Conservation (phyloP, 1,284 basidiomycete genomes). For the Ustilago shanxiensis region DNA sequence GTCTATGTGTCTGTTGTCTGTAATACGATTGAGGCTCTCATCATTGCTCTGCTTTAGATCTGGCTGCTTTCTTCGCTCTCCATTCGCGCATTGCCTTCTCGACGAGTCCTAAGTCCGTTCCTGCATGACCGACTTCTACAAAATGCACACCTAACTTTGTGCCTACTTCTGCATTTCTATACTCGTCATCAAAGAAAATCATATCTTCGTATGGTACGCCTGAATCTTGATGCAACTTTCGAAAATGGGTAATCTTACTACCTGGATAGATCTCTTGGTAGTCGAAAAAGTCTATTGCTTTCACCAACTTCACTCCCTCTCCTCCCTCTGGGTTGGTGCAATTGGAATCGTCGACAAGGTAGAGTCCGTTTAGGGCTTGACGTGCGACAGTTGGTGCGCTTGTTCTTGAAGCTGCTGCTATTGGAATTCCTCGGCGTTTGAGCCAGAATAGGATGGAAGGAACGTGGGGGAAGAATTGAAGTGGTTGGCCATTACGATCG, state of each 20-base stretch:
- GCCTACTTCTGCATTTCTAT: slow-evolving; percentile 62
- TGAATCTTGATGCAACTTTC: slow-evolving; percentile 49
- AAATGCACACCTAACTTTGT: slow-evolving; percentile 67
- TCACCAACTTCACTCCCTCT: slow-evolving; percentile 18
- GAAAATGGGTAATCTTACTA: slow-evolving; percentile 64
- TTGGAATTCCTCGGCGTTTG: slow-evolving; percentile 27
- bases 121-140: slow-evolving; percentile 60
- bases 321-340: neutral
- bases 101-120: slow-evolving; percentile 59
- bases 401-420: slow-evolving; percentile 64
- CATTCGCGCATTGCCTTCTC: slow-evolving; percentile 59
- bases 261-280: slow-evolving; percentile 68
- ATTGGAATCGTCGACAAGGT: slow-evolving; percentile 43
- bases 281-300: slow-evolving; percentile 59
- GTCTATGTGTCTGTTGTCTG: neutral
- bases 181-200: slow-evolving; percentile 69
- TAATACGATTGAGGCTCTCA: neutral
- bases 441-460: slow-evolving; percentile 62
- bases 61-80: slow-evolving; percentile 47
- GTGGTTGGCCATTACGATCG: slow-evolving; percentile 48
- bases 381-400: slow-evolving; percentile 58
- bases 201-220: slow-evolving; percentile 64
- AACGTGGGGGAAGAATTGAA: slow-evolving; percentile 63
- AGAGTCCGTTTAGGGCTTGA: slow-evolving; percentile 60
- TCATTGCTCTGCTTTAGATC: slow-evolving; percentile 8